These are phyloP conservation scores for Chloranthus sessilifolius DNA, from an alignment of 164 flowering plant genomes.

Conservation along the genomic window DNA sequence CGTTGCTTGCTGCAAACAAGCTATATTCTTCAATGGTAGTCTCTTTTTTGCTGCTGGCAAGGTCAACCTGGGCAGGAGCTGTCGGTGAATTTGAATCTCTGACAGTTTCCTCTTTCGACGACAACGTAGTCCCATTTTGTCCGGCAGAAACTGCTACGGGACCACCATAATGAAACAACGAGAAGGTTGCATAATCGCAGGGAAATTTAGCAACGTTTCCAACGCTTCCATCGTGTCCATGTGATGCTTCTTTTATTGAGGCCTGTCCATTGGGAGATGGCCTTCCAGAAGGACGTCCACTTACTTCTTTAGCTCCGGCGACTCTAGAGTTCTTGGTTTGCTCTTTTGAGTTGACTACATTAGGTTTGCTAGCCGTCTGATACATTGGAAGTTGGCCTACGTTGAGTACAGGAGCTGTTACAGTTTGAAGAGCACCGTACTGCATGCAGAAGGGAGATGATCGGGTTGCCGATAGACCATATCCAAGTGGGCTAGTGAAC, in stretches of 20 bases:
- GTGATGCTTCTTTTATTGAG: slow-evolving; percentile 11
- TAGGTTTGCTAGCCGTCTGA: slow-evolving; percentile 41
- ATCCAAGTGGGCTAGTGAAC: slow-evolving; percentile 49
- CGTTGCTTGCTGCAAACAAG: slow-evolving; percentile 73
- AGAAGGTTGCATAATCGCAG: slow-evolving; percentile 41
- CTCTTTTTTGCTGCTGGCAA: slow-evolving; percentile 44
- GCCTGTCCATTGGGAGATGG: slow-evolving; percentile 13
- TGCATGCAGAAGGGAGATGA: slow-evolving; percentile 59
- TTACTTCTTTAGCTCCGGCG: slow-evolving; percentile 18
- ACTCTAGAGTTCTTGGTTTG: slow-evolving; percentile 21
- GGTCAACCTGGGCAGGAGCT: slow-evolving; percentile 29
- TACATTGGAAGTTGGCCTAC: slow-evolving; percentile 49
- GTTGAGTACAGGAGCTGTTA: slow-evolving; percentile 40
- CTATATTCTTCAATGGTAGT: slow-evolving; percentile 67
- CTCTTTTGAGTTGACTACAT: slow-evolving; percentile 31
- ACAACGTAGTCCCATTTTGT: slow-evolving; percentile 19
- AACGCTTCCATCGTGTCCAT: slow-evolving; percentile 19
- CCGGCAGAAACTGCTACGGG: slow-evolving; percentile 59
- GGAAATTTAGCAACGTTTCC: slow-evolving; percentile 27
- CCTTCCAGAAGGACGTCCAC: slow-evolving; percentile 2
- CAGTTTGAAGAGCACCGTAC: slow-evolving; percentile 51
- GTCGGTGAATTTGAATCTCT: slow-evolving; percentile 28
- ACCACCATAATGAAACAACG: slow-evolving; percentile 91
- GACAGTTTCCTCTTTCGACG: slow-evolving; percentile 28
- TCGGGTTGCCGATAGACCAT: slow-evolving; percentile 45